Evolutionary conservation across 106 monocot genomes (phyloP), one percentile per base, ranked within the genome.

Genomic region (Amphibolis antarctica): DNA sequence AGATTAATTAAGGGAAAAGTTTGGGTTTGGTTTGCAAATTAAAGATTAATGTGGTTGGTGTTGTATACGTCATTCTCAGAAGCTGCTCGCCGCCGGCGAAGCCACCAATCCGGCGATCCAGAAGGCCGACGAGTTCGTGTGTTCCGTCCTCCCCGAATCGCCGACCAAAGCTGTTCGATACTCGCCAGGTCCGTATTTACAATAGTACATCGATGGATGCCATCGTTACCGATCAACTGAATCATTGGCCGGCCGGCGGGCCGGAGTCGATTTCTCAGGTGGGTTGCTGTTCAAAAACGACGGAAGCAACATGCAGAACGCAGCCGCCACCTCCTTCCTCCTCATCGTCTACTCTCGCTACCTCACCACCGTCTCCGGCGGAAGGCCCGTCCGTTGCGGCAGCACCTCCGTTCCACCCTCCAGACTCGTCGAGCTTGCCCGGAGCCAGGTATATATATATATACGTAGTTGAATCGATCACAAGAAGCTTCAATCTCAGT

Each of bases 251-350:
- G n/a, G n/a, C n/a, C n/a, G n/a, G n/a, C n/a, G n/a, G n/a, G n/a
- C n/a, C n/a, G n/a, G n/a, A n/a, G n/a, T n/a, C n/a, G n/a, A n/a
- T n/a, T n/a, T n/a, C n/a, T n/a, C n/a, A n/a, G n/a, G n/a, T 0
- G 96, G 96, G 0, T 67, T 90, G 28, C 84, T 96, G 15, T 96
- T 90, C 74, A 96, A 86, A 53, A 84, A 86, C 0, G 96, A 90
- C 12, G 96, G 89, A 9, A 86, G 90, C 65, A 96, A 96, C 78
- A 96, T 96, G 96, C 90, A 96, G 60, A 86, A 96, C 60, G 96
- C 90, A 26, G 84, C 96, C 20, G 71, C 96, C 62, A 86, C 90
- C 18, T 72, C 96, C 44, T 96, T 96, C 69, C 86, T 96, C 17
- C 82, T 96, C 54, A 80, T 96, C 30, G 44, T 78, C 52, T 90